Evolutionary conservation across 495 filamentous ascomycete genomes (phyloP).

Genomic region (Aspergillus sparsus): DNA sequence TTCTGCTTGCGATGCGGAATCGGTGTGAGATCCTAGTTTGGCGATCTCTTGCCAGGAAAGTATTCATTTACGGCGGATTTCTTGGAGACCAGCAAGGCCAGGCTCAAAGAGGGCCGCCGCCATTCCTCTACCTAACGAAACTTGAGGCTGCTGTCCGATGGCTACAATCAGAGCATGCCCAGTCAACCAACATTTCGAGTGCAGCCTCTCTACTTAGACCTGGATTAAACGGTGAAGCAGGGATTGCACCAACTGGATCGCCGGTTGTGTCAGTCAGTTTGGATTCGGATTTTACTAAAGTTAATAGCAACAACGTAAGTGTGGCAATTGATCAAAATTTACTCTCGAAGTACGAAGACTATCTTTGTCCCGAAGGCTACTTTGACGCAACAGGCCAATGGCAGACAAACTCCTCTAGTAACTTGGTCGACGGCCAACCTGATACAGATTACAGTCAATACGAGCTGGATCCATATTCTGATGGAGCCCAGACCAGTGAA

Average conservation of each 20-base stretch:
- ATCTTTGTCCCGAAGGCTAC: constrained; percentile 36
- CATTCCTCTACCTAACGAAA: constrained; percentile 46
- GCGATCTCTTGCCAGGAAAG: constrained; percentile 77
- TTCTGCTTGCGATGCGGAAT: constrained; percentile 70
- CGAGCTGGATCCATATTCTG: constrained; percentile 44
- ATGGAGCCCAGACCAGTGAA: constrained; percentile 27
- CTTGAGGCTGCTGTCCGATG: constrained; percentile 41
- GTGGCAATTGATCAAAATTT: constrained; percentile 22
- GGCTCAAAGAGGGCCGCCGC: constrained; percentile 45
- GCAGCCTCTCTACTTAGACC: constrained; percentile 3
- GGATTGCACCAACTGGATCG: constrained; percentile 30
- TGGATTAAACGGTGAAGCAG: constrained; percentile 18
- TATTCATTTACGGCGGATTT: constrained; percentile 66
- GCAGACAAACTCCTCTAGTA: constrained; percentile 30
- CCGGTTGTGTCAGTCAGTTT: constrained; percentile 34
- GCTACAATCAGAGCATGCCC: constrained; percentile 38
- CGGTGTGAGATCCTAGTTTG: constrained; percentile 79
- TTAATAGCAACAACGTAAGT: constrained; percentile 17
- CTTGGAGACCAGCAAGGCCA: constrained; percentile 45
- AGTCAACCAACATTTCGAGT: constrained; percentile 1
- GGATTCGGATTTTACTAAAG: constrained; percentile 38
- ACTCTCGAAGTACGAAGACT: constrained; percentile 39
- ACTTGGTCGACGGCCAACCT: constrained; percentile 41
- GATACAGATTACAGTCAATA: constrained; percentile 48
- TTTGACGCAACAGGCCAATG: constrained; percentile 40